phyloP scores from a whole-genome alignment of 306 rosid genomes.

The Quercus engelmannii region DNA sequence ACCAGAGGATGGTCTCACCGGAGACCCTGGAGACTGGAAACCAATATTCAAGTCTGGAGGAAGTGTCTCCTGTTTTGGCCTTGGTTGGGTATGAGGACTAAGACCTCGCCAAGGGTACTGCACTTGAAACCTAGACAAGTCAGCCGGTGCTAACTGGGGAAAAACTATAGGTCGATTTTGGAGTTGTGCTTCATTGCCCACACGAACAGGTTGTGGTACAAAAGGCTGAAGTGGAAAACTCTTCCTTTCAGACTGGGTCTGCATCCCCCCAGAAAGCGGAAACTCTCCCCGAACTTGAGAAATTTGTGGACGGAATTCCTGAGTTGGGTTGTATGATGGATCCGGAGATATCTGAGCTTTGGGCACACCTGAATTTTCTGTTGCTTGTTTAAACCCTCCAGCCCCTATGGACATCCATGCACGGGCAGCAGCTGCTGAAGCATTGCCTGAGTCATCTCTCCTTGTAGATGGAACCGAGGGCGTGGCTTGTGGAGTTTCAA shows the following conservation, averaged over 20 bases:
- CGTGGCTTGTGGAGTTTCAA: constrained; percentile 47
- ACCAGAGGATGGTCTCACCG: constrained; percentile 84
- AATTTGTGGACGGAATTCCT: constrained; percentile 62
- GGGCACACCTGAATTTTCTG: constrained; percentile 57
- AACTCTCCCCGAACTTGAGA: constrained; percentile 58
- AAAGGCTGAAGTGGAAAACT: constrained; percentile 63
- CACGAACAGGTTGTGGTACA: constrained; percentile 47
- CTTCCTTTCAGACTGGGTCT: constrained; percentile 60
- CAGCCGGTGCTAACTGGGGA: constrained; percentile 70
- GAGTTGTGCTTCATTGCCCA: constrained; percentile 56
- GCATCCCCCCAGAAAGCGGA: constrained; percentile 51
- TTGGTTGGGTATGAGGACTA: constrained; percentile 58
- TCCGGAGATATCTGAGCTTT: constrained; percentile 69
- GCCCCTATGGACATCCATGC: constrained; percentile 99
- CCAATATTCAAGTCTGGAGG: constrained; percentile 98
- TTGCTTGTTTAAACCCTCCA: constrained; percentile 74
- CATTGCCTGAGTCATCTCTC: constrained; percentile 62
- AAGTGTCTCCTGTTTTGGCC: constrained; percentile 76
- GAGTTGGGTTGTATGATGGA: constrained; percentile 65
- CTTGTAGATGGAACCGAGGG: constrained; percentile 50
- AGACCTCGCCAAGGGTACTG: constrained; percentile 70
- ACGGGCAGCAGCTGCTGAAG: constrained; percentile 89
- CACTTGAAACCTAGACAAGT: constrained; percentile 77
- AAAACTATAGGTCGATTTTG: constrained; percentile 60
- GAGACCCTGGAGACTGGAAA: constrained; percentile 91